Evolutionary conservation across 2,329 filamentous ascomycete species (phyloP), one percentile per base, ranked within the genome.

Genomic region (Tolypocladium tropicale): DNA sequence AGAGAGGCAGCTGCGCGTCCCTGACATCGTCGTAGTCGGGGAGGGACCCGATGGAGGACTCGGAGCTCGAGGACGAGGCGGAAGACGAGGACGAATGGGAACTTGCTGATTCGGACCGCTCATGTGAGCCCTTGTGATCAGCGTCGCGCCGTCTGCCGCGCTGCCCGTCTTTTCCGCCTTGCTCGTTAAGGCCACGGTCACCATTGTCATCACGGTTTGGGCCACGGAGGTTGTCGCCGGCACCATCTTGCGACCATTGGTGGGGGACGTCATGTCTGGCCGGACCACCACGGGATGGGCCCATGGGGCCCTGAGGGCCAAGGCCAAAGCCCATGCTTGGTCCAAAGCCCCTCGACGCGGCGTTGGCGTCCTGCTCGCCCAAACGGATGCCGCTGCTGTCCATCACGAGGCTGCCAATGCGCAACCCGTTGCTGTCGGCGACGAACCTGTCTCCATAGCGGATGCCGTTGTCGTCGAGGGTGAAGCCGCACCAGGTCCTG

Each of bases 21-120:
- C 65, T 66, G 2, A 84, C 69, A 46, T 78, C 74, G 56, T 82
- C 77, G 62, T 77, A 78, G 54, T 78, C 74, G 0, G 80, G 78
- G 1, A 84, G 76, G 2, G 79, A 82, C 37, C 76, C 79, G 55
- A 82, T 67, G 2, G 77, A 78, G 0, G 70, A 73, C 4, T 60
- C 67, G 1, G 70, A 73, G 23, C 65, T 67, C 9, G 68, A 67
- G 1, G 70, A 72, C 0, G 69, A 70, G 0, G 59, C 60, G 0
- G 70, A 74, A 0, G 72, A 73, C 0, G 62, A 60, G 0, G 68
- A 73, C 16, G 64, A 72, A 11, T 67, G 67, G 0, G 69, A 73
- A 0, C 67, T 71, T 23, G n/a, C 54, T 12, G 54, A 55, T 7
- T 9, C 49, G 0, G 71, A 74, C 4, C 60, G 66, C n/a, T 53